A percentile compares a stretch with the other conserved stretches of the same genome.
Conservation (phyloP, 805 yeast species). For the Starmera quercuum region DNA sequence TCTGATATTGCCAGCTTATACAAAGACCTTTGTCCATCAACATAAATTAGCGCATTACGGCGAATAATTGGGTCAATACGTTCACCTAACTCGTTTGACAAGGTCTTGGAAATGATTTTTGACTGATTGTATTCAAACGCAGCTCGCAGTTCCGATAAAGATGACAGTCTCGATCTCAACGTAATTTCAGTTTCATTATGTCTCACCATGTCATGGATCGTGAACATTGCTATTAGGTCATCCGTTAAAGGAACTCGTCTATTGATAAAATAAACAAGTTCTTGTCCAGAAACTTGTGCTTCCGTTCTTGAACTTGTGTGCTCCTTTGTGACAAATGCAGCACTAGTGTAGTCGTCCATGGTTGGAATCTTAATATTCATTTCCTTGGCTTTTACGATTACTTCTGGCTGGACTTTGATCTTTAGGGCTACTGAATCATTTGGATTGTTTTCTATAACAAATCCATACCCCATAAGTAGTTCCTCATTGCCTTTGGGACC, state of each 20-base stretch:
- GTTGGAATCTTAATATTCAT: constrained; percentile 29
- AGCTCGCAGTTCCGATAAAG: constrained; percentile 43
- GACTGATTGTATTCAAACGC: constrained; percentile 45
- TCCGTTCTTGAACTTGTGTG: constrained; percentile 1
- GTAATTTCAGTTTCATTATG: constrained; percentile 32
- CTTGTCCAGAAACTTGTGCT: constrained; percentile 18
- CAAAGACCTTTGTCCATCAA: constrained; percentile 40
- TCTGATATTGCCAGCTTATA: constrained; percentile 35
- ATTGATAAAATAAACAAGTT: constrained; percentile 26
- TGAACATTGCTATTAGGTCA: constrained; percentile 23
- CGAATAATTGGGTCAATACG: constrained; percentile 14
- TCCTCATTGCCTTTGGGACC: constrained; percentile 92
- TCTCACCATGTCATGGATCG: constrained; percentile 12
- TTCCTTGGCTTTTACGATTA: constrained; percentile 23
- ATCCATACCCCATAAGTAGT: constrained; percentile 73
- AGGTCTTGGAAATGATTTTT: constrained; percentile 11
- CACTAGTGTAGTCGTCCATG: constrained; percentile 32
- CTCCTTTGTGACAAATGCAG: constrained; percentile 23
- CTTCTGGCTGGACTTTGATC: constrained; percentile 34
- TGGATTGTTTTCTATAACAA: constrained; percentile 40
- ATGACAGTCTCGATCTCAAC: constrained; percentile 49
- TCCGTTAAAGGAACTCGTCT: constrained; percentile 12
- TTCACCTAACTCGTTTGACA: constrained; percentile 1
- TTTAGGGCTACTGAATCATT: constrained; percentile 61
- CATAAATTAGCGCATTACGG: constrained; percentile 34